Evolutionary conservation across 345 rosid genomes (phyloP), one percentile per base, ranked within the genome.

Genomic region (Carallia pectinifolia): DNA sequence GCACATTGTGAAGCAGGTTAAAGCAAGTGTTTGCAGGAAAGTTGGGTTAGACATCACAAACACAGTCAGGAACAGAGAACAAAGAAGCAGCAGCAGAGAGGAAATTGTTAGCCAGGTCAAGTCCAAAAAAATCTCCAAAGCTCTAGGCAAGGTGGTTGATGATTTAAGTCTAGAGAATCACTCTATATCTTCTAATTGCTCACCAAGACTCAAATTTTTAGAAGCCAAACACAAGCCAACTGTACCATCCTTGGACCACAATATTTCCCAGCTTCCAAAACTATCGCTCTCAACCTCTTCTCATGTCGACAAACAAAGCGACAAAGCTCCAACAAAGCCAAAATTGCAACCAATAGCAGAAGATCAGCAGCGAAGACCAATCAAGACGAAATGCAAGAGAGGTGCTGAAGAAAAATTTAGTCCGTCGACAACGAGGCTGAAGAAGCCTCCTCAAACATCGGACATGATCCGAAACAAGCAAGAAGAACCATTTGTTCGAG

Each of bases 1-100:
- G 74, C 93, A 92, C 81, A 90, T 90, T 29, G 89, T 83, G 82
- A 84, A 83, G 80, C 97, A 92, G 74, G 84, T 90, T 40, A 89
- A 89, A 77, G 97, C 85, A 73, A 86, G 80, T 27, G 89, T 89
- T 0, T 69, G 81, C 78, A 76, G 90, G 76, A 81, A 77, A 82
- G 83, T 87, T 52, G 97, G 97, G 1, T 69, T 81, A 73, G 99
- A 95, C 76, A 85, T 92, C 36, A 92, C 99, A 9, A 95, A 91
- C 85, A 84, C 83, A 6, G 77, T 79, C 36, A 77, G 62, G 58
- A 83, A 59, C 83, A 79, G 83, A 72, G 88, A 85, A 23, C 81
- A 71, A 18, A 34, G 74, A 56, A 71, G 82, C 31, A 44, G 72
- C 33, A 66, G 64, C 61, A 56, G 71, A 76, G 86, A 85, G 13